Evolutionary conservation across 2,329 filamentous ascomycete species (phyloP), one percentile per base, ranked within the genome.

Genomic region (Stylonectria norvegica): DNA sequence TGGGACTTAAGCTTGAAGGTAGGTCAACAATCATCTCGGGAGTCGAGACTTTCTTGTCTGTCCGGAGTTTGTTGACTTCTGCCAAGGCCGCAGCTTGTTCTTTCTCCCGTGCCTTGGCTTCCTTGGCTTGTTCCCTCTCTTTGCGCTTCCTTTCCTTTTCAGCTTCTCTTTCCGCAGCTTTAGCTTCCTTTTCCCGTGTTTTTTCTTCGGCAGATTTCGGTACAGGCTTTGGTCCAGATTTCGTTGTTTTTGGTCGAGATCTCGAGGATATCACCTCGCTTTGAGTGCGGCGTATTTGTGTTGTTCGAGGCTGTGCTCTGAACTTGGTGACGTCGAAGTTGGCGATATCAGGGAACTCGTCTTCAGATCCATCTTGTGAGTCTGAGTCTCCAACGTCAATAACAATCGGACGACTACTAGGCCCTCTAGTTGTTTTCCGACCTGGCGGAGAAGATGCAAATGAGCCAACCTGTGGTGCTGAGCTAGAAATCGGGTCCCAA

Each of bases 1-100:
- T 67, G 0, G 70, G 60, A 16, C 74, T 63, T 1, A 91, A 64
- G 2, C 72, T 73, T 0, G 65, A 63, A 0, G 86, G 76, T 17
- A 91, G 67, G 51, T 87, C 78, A 2, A 89, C 72, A 36, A 91
- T 82, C 86, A 93, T 91, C 60, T 93, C 86, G 0, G 75, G 75
- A 0, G 81, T 78, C 0, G 85, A 85, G 0, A 81, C 67, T 51
- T 86, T 88, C 65, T 87, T 89, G 64, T 89, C 81, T 0, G 78
- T 80, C 36, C 80, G 79, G 8, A 83, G 65, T 55, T 84, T 88
- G 63, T 91, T 91, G 29, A 81, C 85, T 47, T 86, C 81, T 3
- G 79, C 79, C 16, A 90, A 65, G 6, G 86, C 83, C 5, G 78
- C 76, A 9, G 78, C 79, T 3, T 71, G 69, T 48, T 82, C 75